Base-by-base conservation (phyloP, 2,329 filamentous ascomycete species). In the Fusarium tricinctum region DNA sequence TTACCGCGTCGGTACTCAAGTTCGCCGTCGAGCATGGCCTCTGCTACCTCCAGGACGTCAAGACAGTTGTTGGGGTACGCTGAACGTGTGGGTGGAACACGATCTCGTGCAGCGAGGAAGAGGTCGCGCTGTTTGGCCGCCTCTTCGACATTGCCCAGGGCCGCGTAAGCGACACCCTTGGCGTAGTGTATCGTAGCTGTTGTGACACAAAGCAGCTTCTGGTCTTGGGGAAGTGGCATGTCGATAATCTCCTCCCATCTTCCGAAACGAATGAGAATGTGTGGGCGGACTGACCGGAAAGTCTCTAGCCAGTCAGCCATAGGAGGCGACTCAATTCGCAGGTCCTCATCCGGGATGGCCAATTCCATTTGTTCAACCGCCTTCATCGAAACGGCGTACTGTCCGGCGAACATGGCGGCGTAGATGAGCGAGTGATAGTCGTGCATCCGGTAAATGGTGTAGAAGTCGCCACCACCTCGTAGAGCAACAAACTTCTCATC, bases 271-370 rank as follows among this genome's bases (percentile, higher is more conserved):
- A 94, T 83, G 12, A 92, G 79, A 1, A 89, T 88, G 74, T 94
- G 91, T 9, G 90, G 80, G 4, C 86, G 84, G 72, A 92, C 87
- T 3, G 85, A 83, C 7, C 90, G 75, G 67, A 92, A 92, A 3
- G 85, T 85, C 76, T 93, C 91, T 2, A 92, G 78, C 87, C 89
- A 93, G 75, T 93, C 90, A 1, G 90, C 89, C 90, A 93, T 92
- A 0, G 89, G 89, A 0, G 89, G 89, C 0, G 86, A 89, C 59
- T 87, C 73, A 9, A 74, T 59, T 5, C 70, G 69, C n/a, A 74
- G 22, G 28, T 71, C 57, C 14, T 85, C 83, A 52, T 89, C 86
- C 0, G 91, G 86, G 3, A 93, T 78, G 0, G 86, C 85, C 0
- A 75, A 77, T 72, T 92, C 89, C 65, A 93, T 83, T 42, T 82